Conservation (phyloP, 176 grass and related monocot species). For the Eragrostis curvula region DNA sequence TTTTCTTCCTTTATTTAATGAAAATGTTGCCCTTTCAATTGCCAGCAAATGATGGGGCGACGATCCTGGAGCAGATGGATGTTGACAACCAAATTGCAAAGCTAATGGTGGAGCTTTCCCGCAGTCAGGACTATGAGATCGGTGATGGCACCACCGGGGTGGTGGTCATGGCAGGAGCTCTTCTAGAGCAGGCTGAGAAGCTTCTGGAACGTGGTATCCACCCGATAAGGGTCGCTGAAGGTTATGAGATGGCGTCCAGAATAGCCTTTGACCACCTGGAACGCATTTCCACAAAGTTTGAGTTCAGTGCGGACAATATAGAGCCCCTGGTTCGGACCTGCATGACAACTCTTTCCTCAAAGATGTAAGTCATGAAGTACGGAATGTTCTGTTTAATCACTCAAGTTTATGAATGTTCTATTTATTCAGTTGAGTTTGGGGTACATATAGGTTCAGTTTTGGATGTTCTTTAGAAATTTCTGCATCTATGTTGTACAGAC, state of each 20-base stretch:
- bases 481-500: not conserved
- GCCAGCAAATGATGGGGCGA: conserved; percentile 86
- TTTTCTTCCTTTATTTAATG: conserved; percentile 16
- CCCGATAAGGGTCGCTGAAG: conserved; percentile 75
- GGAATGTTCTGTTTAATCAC: not conserved
- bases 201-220: conserved; percentile 85
- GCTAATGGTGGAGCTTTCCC: conserved; percentile 90
- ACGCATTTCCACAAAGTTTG: conserved; percentile 66
- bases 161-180: conserved; percentile 80
- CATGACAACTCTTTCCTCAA: conserved; percentile 93
- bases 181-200: conserved; percentile 89
- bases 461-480: conserved; percentile 1
- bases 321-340: conserved; percentile 57
- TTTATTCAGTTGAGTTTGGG: not conserved
- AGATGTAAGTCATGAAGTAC: conserved; percentile 65
- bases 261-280: conserved; percentile 83
- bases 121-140: conserved; percentile 91
- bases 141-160: conserved; percentile 92
- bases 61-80: conserved; percentile 91
- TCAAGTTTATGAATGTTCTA: not conserved
- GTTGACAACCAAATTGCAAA: conserved; percentile 94
- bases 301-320: conserved; percentile 65
- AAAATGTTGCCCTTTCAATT: conserved; percentile 12
- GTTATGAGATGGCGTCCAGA: conserved; percentile 93
- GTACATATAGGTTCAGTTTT: not conserved